A percentile compares a stretch with the other conserved stretches of the same genome.
Evolutionary conservation across 139 green algal species (phyloP).

Genomic region (Desmodesmus armatus): DNA sequence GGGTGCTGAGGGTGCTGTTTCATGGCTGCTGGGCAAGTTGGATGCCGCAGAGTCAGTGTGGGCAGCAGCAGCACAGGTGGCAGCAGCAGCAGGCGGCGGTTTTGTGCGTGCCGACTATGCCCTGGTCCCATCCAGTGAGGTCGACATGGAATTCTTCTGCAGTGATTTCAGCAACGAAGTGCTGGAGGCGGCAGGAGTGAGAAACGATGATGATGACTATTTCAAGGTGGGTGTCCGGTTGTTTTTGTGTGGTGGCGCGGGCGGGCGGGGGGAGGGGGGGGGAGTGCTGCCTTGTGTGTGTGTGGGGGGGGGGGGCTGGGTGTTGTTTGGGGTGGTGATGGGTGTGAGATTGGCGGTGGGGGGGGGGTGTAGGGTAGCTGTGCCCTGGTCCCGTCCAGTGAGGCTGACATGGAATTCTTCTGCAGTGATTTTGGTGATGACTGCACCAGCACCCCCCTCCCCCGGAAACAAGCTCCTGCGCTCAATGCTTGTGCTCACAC

Average conservation of each 20-base stretch:
- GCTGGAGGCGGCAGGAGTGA: constrained; percentile 61
- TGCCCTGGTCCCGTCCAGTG: not conserved
- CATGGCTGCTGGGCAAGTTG: constrained; percentile 57
- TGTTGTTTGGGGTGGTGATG: not conserved
- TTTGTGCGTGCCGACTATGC: constrained; percentile 54
- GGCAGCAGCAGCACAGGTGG: constrained; percentile 11
- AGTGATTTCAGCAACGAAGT: constrained; percentile 63
- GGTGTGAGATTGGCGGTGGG: too few species aligned
- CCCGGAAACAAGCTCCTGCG: too few species aligned
- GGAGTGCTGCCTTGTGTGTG: not conserved
- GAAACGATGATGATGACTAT: constrained; percentile 58
- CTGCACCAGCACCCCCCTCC: too few species aligned
- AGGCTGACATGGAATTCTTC: not conserved
- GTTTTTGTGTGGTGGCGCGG: not conserved
- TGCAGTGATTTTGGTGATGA: too few species aligned
- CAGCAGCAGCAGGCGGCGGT: not conserved
- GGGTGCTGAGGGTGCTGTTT: constrained; percentile 38
- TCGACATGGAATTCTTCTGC: constrained; percentile 69
- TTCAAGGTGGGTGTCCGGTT: constrained; percentile 51
- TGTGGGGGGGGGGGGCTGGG: not conserved
- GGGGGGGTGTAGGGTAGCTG: not conserved
- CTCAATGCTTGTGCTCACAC: not conserved
- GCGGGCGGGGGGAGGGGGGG: not conserved
- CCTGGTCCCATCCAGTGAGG: constrained; percentile 51
- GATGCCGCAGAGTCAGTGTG: constrained; percentile 57